Conservation (phyloP, 2,329 filamentous ascomycete species). For the Lachnellula willkommii region DNA sequence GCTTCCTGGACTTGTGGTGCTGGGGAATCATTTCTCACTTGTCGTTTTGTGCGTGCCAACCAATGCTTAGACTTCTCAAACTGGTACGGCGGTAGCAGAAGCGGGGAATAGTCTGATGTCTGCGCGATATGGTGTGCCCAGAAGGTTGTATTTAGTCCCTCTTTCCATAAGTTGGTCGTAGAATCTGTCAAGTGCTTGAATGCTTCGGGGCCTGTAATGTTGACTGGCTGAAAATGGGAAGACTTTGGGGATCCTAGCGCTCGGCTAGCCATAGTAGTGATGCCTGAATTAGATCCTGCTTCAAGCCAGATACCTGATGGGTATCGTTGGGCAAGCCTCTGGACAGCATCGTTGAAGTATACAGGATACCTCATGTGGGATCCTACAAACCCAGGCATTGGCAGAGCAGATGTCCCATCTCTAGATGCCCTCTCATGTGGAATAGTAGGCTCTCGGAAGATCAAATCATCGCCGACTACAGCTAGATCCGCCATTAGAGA, state of each 20-base stretch:
- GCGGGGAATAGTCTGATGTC: conserved; percentile 13
- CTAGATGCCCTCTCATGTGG: not conserved
- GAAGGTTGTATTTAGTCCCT: conserved; percentile 23
- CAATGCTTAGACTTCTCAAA: conserved; percentile 33
- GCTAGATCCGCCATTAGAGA: not conserved
- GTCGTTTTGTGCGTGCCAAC: conserved; percentile 19
- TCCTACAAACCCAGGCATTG: conserved; percentile 1
- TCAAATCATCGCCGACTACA: not conserved
- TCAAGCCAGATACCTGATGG: conserved; percentile 31
- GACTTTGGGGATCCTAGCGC: conserved; percentile 19
- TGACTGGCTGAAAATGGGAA: conserved; percentile 17
- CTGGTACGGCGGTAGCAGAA: conserved; percentile 34
- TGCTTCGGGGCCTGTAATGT: conserved; percentile 17
- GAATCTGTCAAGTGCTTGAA: conserved; percentile 23
- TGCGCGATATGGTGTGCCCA: conserved; percentile 30
- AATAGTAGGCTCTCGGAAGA: not conserved
- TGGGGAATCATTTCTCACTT: not conserved
- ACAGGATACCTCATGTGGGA: conserved; percentile 29
- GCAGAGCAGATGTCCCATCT: not conserved
- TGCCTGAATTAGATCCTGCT: conserved; percentile 28
- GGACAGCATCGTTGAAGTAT: conserved; percentile 27
- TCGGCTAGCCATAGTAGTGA: conserved; percentile 32
- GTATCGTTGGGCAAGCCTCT: conserved; percentile 21
- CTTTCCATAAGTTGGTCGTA: conserved; percentile 28
- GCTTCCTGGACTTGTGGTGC: not conserved